These are phyloP conservation scores for Pterula multifida DNA, from an alignment of 1,284 basidiomycete genomes.

Conservation along the genomic window DNA sequence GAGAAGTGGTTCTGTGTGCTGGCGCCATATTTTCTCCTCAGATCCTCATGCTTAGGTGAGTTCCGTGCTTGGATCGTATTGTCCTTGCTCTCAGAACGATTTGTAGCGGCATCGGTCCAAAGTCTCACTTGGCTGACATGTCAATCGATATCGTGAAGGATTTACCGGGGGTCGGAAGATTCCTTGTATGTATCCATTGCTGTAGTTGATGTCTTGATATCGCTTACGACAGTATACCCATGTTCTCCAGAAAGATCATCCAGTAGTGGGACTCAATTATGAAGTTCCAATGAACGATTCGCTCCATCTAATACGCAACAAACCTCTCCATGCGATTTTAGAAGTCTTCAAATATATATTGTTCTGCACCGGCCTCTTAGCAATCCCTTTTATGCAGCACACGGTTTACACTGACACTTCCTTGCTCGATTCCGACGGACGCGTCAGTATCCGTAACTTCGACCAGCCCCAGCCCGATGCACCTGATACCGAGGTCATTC, in stretches of 20 bases:
- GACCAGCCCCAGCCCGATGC: constrained; percentile 4
- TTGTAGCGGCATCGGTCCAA: constrained; percentile 8
- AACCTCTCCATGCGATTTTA: constrained; percentile 7
- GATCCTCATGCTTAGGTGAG: constrained; percentile 14
- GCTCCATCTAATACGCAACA: constrained; percentile 9
- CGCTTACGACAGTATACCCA: background rate
- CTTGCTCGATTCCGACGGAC: constrained; percentile 8
- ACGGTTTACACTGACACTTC: constrained; percentile 10
- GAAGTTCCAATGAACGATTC: constrained; percentile 9
- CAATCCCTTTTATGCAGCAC: constrained; percentile 5
- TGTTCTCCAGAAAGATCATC: background rate
- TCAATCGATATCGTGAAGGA: constrained; percentile 2
- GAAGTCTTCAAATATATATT: constrained; percentile 12
- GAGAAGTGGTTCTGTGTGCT: constrained; percentile 15
- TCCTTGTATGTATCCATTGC: constrained; percentile 5
- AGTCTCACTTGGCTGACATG: background rate
- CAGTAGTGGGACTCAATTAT: constrained; percentile 7
- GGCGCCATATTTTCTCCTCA: constrained; percentile 18
- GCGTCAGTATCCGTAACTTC: constrained; percentile 2
- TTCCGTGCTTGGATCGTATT: constrained; percentile 2
- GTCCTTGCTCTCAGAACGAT: constrained; percentile 6
- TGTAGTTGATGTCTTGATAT: background rate
- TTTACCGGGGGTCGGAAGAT: constrained; percentile 7
- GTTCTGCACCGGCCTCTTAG: constrained; percentile 11
- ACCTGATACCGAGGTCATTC: constrained; percentile 11